These are phyloP conservation scores for Bolboschoenus planiculmis DNA, from an alignment of 176 grass and related monocot genomes.

Conservation along the genomic window DNA sequence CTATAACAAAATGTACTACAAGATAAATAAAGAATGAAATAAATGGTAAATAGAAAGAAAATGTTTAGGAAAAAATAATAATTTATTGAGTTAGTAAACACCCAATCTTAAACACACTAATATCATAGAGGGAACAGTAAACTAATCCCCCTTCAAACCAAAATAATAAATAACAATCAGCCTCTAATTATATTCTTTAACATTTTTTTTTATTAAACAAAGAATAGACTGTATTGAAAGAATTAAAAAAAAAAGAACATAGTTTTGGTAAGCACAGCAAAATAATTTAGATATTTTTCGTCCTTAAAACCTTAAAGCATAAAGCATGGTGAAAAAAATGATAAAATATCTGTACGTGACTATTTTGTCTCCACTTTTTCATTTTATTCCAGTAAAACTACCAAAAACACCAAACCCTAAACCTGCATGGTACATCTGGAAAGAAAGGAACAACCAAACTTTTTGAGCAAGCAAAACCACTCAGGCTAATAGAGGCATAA, in stretches of 20 bases:
- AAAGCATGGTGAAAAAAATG: conserved; percentile 4
- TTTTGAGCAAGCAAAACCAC: not conserved
- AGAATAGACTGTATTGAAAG: not conserved
- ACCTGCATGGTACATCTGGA: not conserved
- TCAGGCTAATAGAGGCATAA: not conserved
- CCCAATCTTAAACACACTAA: conserved; percentile 15
- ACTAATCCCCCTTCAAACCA: not conserved
- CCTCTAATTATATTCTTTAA: not conserved
- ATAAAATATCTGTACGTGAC: not conserved
- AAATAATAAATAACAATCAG: not conserved
- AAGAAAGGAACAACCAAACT: not conserved
- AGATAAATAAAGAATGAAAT: not conserved
- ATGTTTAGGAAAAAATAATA: not conserved
- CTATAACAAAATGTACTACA: conserved; percentile 35
- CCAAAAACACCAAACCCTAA: not conserved
- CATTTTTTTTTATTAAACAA: not conserved
- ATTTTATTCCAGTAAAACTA: not conserved
- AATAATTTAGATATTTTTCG: conserved; percentile 1
- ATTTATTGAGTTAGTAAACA: conserved; percentile 11
- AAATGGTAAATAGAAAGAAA: conserved; percentile 7
- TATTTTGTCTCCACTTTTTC: not conserved
- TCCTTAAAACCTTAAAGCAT: conserved; percentile 1
- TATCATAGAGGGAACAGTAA: not conserved
- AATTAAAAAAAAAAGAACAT: not conserved
- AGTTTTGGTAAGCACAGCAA: not conserved